Evolutionary conservation across 2,329 filamentous ascomycete species (phyloP).

Genomic region (Fonsecaea monophora): DNA sequence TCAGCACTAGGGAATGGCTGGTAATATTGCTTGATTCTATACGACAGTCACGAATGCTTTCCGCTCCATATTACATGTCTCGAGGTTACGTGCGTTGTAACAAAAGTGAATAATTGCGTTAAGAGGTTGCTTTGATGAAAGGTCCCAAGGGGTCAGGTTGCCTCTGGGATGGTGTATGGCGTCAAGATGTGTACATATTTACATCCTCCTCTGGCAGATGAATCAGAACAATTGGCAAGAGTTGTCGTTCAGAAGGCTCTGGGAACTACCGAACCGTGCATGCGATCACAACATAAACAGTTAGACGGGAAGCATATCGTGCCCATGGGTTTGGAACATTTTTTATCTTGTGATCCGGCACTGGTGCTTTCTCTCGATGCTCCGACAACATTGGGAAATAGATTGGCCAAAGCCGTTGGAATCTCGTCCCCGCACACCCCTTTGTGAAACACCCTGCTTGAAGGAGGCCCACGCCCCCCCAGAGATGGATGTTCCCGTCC

Average conservation of each 20-base stretch:
- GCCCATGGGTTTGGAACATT: background rate
- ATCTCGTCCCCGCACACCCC: background rate
- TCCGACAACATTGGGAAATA: background rate
- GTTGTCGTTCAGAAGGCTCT: background rate
- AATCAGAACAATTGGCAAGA: background rate
- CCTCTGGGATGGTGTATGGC: background rate
- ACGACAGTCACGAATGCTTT: slow-evolving; percentile 8
- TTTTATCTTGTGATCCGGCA: background rate
- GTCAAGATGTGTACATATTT: background rate
- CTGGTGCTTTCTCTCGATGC: background rate
- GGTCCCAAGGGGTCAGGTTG: background rate
- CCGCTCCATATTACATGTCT: slow-evolving; percentile 5
- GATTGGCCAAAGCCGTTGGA: background rate
- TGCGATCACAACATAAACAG: background rate
- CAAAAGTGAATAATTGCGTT: slow-evolving; percentile 3
- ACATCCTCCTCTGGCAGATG: background rate
- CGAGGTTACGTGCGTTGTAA: background rate
- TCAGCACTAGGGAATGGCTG: slow-evolving; percentile 36
- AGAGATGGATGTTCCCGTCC: background rate
- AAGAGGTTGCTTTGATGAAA: background rate
- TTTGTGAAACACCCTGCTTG: background rate
- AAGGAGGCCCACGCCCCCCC: background rate
- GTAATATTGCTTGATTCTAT: slow-evolving; percentile 36
- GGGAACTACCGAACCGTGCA: background rate
- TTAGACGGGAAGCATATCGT: background rate